These are phyloP conservation scores for Anastatica hierochuntica DNA, from an alignment of 345 rosid genomes.

Conservation along the genomic window DNA sequence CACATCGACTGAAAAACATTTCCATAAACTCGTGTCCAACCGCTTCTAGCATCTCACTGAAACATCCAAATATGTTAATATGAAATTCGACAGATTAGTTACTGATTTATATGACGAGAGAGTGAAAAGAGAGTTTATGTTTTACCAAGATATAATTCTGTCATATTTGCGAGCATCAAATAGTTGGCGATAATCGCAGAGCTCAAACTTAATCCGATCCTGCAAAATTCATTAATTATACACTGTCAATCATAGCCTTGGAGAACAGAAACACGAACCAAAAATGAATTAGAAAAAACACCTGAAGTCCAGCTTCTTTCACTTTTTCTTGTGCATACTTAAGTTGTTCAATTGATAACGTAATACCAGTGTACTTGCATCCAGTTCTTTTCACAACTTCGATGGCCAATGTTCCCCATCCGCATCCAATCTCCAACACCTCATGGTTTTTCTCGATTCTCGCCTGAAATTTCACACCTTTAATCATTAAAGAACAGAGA, in stretches of 20 bases:
- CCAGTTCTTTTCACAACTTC: constrained; percentile 75
- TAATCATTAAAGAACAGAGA: not conserved
- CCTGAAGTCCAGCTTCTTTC: constrained; percentile 79
- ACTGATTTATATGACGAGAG: not conserved
- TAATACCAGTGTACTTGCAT: constrained; percentile 78
- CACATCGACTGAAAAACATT: constrained; percentile 61
- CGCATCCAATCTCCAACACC: constrained; percentile 76
- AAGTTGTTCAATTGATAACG: constrained; percentile 62
- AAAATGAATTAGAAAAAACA: not conserved
- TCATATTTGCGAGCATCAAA: constrained; percentile 47
- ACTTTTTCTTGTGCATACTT: constrained; percentile 53
- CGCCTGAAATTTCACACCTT: constrained; percentile 25
- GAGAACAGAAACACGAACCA: not conserved
- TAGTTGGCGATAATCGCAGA: constrained; percentile 72
- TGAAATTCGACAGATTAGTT: not conserved
- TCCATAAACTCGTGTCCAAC: constrained; percentile 96
- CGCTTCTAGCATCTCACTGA: constrained; percentile 88
- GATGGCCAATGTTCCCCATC: constrained; percentile 84
- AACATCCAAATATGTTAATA: not conserved
- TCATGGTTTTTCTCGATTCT: constrained; percentile 43
- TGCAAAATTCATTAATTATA: constrained; percentile 9
- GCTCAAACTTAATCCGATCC: constrained; percentile 56
- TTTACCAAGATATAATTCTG: constrained; percentile 80
- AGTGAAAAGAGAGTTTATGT: not conserved
- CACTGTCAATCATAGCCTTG: not conserved